Conservation (phyloP, 2,329 filamentous ascomycete genomes). For the Curvularia verruculosa region DNA sequence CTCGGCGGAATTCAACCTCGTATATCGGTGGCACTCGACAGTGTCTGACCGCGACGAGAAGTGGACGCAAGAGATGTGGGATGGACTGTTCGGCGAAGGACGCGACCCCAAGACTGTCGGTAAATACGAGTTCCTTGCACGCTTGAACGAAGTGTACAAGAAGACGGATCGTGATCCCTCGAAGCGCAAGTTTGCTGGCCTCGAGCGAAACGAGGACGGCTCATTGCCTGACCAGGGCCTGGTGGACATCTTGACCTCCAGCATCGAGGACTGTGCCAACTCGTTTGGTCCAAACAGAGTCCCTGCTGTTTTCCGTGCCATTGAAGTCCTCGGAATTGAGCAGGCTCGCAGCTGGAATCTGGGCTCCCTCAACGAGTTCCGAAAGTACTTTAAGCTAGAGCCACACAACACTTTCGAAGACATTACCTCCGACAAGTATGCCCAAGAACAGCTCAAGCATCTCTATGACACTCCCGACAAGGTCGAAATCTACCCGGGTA, state of each 20-base stretch:
- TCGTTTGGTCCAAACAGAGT: conserved; percentile 69
- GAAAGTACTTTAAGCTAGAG: conserved; percentile 79
- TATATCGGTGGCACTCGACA: conserved; percentile 86
- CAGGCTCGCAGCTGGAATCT: conserved; percentile 79
- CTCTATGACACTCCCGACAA: conserved; percentile 77
- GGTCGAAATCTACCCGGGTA: conserved; percentile 80
- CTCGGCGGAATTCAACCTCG: conserved; percentile 86
- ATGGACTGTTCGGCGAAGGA: conserved; percentile 50
- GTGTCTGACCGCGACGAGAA: conserved; percentile 77
- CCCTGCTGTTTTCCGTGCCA: conserved; percentile 72
- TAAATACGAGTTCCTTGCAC: conserved; percentile 65
- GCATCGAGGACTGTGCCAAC: conserved; percentile 77
- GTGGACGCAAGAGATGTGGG: conserved; percentile 70
- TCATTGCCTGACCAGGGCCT: conserved; percentile 78
- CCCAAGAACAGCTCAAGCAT: conserved; percentile 65
- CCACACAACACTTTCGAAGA: conserved; percentile 79
- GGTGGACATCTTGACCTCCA: conserved; percentile 69
- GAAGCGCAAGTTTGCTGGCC: conserved; percentile 70
- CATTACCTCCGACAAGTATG: conserved; percentile 76
- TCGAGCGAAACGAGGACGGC: conserved; percentile 69
- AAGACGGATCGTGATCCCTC: conserved; percentile 69
- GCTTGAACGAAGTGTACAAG: conserved; percentile 67
- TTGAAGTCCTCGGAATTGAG: conserved; percentile 81
- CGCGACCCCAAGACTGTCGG: conserved; percentile 62
- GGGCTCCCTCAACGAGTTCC: conserved; percentile 82